Evolutionary conservation across 169 alveolate species (phyloP).

Genomic region (Cardiosporidium cionae): DNA sequence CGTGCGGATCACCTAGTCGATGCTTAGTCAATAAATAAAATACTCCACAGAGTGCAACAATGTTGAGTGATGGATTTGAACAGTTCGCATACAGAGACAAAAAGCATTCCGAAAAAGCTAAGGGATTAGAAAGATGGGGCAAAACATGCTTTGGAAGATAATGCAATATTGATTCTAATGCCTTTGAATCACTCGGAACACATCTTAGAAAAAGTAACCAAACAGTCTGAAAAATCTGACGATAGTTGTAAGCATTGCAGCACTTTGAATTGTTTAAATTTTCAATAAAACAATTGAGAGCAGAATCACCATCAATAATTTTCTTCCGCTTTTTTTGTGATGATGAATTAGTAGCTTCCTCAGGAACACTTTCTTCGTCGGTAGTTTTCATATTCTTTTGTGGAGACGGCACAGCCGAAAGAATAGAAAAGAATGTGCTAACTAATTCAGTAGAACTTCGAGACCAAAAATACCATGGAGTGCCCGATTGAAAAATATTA

Average conservation of each 20-base stretch:
- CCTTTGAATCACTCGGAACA: not conserved
- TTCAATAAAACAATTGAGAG: not conserved
- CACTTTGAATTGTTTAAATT: not conserved
- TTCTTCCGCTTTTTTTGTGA: not conserved
- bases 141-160: not conserved
- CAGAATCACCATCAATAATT: too few species aligned
- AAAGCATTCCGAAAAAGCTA: slow-evolving; percentile 13
- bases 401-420: not conserved
- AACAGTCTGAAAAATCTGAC: not conserved
- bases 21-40: slow-evolving; percentile 20
- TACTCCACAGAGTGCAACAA: slow-evolving; percentile 18
- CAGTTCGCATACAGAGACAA: not conserved
- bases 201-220: slow-evolving; percentile 22
- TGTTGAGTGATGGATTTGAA: not conserved
- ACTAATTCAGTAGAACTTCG: not conserved
- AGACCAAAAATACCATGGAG: not conserved
- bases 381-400: not conserved
- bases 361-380: not conserved
- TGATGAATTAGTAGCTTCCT: not conserved
- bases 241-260: not conserved
- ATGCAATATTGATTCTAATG: not conserved
- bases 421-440: too few species aligned
- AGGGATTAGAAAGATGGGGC: slow-evolving; percentile 20
- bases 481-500: not conserved
- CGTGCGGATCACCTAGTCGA: slow-evolving; percentile 24